Percentiles rank a stretch among this genome's conserved stretches.
These are phyloP conservation scores for Neocallimastix lanati DNA, from an alignment of 192 early-diverging fungal genomes.

Conservation along the genomic window DNA sequence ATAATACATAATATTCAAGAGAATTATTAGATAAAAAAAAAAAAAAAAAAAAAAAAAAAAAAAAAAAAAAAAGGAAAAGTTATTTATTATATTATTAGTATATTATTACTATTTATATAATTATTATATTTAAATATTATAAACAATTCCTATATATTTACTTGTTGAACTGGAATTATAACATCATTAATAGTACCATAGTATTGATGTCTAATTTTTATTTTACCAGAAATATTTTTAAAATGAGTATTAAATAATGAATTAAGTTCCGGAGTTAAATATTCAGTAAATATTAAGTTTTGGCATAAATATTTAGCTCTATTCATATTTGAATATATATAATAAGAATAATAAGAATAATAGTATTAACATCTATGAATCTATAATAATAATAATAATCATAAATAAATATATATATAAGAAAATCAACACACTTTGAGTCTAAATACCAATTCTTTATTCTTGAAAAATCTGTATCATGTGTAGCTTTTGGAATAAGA, in stretches of 20 bases:
- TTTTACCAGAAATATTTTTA: slow-evolving; percentile 44
- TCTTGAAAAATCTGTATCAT: slow-evolving; percentile 89
- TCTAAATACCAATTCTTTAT: slow-evolving; percentile 74
- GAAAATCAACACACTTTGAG: slow-evolving; percentile 38
- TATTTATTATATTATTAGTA: background rate
- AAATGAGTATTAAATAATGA: slow-evolving; percentile 51
- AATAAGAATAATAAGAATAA: background rate
- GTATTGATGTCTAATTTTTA: slow-evolving; percentile 42
- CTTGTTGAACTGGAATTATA: slow-evolving; percentile 57
- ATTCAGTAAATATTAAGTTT: slow-evolving; percentile 64
- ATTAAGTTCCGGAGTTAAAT: slow-evolving; percentile 80
- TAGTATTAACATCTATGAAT: background rate
- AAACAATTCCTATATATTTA: no score
- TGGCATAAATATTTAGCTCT: slow-evolving; percentile 72
- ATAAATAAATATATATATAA: background rate
- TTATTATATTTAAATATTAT: no score
- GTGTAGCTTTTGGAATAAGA: slow-evolving; percentile 69
- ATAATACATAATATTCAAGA: no score
- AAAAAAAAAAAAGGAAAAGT: no score
- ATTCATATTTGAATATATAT: background rate
- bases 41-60: background rate
- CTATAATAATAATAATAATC: background rate
- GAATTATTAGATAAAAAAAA: no score
- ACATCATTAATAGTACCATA: slow-evolving; percentile 62
- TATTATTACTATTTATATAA: background rate